A percentile compares a stretch with the other conserved stretches of the same genome.
Conservation (phyloP, 495 filamentous ascomycete genomes). For the Copromyces sp. region DNA sequence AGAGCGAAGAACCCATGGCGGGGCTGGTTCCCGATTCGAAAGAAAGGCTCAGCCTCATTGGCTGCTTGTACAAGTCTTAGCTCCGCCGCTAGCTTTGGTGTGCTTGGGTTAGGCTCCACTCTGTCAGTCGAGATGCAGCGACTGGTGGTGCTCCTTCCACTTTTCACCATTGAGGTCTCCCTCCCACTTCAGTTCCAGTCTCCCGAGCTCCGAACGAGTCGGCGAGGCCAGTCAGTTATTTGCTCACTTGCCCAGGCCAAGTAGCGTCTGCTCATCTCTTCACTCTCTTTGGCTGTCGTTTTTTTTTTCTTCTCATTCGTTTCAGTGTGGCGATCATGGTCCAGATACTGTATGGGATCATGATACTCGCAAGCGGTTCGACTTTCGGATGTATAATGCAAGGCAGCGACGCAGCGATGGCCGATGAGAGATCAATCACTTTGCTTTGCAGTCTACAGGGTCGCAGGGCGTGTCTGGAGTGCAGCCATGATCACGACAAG, state of each 20-base stretch:
- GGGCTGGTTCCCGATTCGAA: background rate
- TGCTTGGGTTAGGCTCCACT: background rate
- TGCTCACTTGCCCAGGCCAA: background rate
- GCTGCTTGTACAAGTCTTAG: background rate
- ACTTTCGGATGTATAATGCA: background rate
- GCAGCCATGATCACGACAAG: background rate
- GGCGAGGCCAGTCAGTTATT: background rate
- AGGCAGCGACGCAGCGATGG: background rate
- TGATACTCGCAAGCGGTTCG: background rate
- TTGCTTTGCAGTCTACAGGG: background rate
- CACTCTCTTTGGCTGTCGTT: background rate
- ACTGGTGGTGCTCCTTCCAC: background rate
- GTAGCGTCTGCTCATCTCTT: background rate
- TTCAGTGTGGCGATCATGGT: background rate
- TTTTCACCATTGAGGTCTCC: background rate
- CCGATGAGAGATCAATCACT: background rate
- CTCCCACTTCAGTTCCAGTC: background rate
- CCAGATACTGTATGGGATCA: background rate
- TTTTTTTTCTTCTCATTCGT: background rate
- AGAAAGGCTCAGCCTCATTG: background rate
- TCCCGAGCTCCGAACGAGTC: background rate
- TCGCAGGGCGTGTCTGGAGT: background rate
- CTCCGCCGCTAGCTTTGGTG: background rate
- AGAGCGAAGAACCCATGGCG: background rate
- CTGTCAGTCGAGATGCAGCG: background rate